Base-by-base conservation (phyloP, 2,329 filamentous ascomycete species). In the Balansia obtecta region DNA sequence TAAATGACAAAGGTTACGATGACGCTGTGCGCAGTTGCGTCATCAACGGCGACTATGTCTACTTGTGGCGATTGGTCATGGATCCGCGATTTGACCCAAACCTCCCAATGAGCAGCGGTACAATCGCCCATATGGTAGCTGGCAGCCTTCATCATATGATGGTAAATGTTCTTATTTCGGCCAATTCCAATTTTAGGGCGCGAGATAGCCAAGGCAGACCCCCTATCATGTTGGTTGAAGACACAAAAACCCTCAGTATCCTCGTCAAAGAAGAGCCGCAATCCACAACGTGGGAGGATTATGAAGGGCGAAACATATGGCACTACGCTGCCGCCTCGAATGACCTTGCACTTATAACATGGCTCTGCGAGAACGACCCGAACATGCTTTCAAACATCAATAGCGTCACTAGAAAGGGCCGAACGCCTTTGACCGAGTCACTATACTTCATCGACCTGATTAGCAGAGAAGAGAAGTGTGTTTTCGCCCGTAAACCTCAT, bases 291-390 rank as follows among this genome's bases (percentile, higher is more conserved):
- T 60, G 61, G 3, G 53, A 51, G 2, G 67, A 70, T 44, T 46
- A 57, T 0, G 50, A 57, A 2, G 64, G 64, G 0, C 61, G 62
- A 30, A 70, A 60, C 30, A 61, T 70, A 11, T 70, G 68, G 68
- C 68, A 70, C 50, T 59, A 63, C 11, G 61, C 60, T 2, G 67
- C 66, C 1, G 61, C 62, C 8, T 65, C 64, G 2, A 61, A 61
- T 18, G 66, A 68, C 37, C 39, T 51, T 1, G 32, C 27, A 0
- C 49, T 67, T 4, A 54, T 69, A 18, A 50, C 57, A 12, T 66
- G 60, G 55, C 60, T 71, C 1, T 52, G 56, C 38, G 45, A 54
- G 2, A 50, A 63, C 9, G 68, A 70, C 46, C 56, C 63, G 3
- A 40, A 46, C 18, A 62, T 55, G 30, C 40, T 54, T 2, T 42